Evolutionary conservation across 2,329 filamentous ascomycete genomes (phyloP).

Genomic region (Pestalotiopsis sp.): DNA sequence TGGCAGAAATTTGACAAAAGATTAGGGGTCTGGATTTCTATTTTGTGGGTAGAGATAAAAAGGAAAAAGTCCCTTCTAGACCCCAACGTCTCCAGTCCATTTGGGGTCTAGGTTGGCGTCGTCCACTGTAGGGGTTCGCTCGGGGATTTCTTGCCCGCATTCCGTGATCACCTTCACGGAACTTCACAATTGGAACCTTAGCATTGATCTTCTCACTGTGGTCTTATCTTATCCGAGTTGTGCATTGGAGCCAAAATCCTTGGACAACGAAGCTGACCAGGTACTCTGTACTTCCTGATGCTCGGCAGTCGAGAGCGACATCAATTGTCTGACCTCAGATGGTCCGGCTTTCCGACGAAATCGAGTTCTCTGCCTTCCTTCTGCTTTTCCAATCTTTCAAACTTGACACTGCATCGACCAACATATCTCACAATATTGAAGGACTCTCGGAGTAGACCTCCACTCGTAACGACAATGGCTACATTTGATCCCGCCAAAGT

Average conservation of each 20-base stretch:
- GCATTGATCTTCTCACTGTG: not conserved
- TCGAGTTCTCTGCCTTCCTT: no score
- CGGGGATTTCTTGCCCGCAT: not conserved
- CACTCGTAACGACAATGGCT: not conserved
- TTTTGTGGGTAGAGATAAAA: not conserved
- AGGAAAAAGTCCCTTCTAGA: not conserved
- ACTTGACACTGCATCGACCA: no score
- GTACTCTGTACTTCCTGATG: not conserved
- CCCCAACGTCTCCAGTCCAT: not conserved
- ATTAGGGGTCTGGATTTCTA: not conserved
- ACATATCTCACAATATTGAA: not conserved
- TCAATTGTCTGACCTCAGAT: no score
- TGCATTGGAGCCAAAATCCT: not conserved
- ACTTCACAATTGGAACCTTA: not conserved
- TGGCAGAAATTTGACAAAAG: not conserved
- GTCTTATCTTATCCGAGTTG: not conserved
- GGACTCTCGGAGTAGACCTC: not conserved
- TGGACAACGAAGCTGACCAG: not conserved
- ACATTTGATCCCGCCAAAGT: slow-evolving; percentile 43
- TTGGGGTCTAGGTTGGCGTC: not conserved
- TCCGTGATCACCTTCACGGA: not conserved
- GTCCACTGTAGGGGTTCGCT: not conserved
- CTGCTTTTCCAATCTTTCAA: no score
- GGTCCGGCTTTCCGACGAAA: no score
- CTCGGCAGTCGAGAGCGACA: not conserved